phyloP scores from a whole-genome alignment of 2,329 filamentous ascomycete species.

The Metarhizium humberi region DNA sequence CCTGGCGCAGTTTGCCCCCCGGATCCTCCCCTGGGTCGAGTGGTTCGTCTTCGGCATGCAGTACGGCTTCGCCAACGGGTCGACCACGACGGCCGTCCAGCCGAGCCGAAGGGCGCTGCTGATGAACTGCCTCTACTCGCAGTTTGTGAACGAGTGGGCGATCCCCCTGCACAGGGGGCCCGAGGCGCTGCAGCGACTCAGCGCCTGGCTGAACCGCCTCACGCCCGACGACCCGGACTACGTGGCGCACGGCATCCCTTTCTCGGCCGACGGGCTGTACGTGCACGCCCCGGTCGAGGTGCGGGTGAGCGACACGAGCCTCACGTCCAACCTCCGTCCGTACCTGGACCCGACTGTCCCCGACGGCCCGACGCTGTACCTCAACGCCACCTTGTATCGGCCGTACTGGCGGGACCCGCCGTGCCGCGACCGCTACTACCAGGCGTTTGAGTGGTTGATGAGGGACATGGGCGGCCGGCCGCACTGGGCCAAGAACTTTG shows the following conservation, averaged over 20 bases:
- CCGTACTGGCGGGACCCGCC: conserved; percentile 73
- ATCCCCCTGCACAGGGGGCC: conserved; percentile 78
- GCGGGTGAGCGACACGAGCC: conserved; percentile 64
- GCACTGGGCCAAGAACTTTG: conserved; percentile 93
- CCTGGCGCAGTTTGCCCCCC: conserved; percentile 66
- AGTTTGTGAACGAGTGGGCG: conserved; percentile 98
- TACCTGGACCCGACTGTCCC: conserved; percentile 60
- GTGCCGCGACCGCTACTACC: conserved; percentile 68
- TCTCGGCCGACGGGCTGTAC: conserved; percentile 68
- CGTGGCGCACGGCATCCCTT: conserved; percentile 62
- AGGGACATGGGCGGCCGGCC: conserved; percentile 71
- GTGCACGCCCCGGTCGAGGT: conserved; percentile 90
- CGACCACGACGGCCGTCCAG: conserved; percentile 65
- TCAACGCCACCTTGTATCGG: conserved; percentile 84
- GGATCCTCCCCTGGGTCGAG: conserved; percentile 78
- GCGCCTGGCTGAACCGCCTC: conserved; percentile 69
- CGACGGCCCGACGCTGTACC: conserved; percentile 68
- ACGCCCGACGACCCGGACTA: conserved; percentile 54
- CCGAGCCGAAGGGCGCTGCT: conserved; percentile 71
- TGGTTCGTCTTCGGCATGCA: conserved; percentile 98
- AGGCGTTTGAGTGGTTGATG: conserved; percentile 89
- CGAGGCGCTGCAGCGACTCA: conserved; percentile 74
- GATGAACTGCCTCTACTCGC: conserved; percentile 97
- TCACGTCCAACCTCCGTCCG: conserved; percentile 26
- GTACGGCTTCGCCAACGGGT: conserved; percentile 74